These are phyloP conservation scores for Hypomontagnella submonticulosa DNA, from an alignment of 495 filamentous ascomycete genomes.

Conservation along the genomic window DNA sequence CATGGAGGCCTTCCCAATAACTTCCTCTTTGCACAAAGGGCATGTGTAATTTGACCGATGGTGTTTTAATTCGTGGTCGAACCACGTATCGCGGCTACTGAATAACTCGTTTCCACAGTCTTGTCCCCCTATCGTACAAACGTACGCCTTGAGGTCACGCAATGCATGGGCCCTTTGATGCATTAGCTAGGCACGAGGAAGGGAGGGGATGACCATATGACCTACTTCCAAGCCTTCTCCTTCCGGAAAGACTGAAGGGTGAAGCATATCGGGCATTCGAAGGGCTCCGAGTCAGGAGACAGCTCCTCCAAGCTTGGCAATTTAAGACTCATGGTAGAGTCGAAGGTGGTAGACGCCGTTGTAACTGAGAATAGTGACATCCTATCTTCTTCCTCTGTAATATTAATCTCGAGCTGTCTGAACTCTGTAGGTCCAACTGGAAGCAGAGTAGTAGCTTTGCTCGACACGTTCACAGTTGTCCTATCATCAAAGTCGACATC, in stretches of 20 bases:
- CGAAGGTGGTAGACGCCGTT: not conserved
- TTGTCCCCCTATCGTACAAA: conserved; percentile 45
- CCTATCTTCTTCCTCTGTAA: not conserved
- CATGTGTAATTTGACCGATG: conserved; percentile 47
- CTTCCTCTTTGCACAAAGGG: conserved; percentile 28
- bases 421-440: not conserved
- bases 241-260: conserved; percentile 38
- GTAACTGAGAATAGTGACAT: not conserved
- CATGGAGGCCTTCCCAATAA: not conserved
- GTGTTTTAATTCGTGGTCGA: conserved; percentile 46
- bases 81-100: conserved; percentile 45
- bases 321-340: conserved; percentile 2
- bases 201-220: not conserved
- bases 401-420: not conserved
- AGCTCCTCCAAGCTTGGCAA: conserved; percentile 24
- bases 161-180: conserved; percentile 43
- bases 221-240: conserved; percentile 39
- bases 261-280: conserved; percentile 52
- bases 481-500: not conserved
- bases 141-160: conserved; percentile 50
- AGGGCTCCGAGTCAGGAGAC: conserved; percentile 12
- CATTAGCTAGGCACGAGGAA: not conserved
- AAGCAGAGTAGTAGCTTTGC: conserved; percentile 1
- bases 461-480: not conserved
- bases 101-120: conserved; percentile 45